Evolutionary conservation across 2,329 filamentous ascomycete genomes (phyloP).

Genomic region (Diaporthe sp.): DNA sequence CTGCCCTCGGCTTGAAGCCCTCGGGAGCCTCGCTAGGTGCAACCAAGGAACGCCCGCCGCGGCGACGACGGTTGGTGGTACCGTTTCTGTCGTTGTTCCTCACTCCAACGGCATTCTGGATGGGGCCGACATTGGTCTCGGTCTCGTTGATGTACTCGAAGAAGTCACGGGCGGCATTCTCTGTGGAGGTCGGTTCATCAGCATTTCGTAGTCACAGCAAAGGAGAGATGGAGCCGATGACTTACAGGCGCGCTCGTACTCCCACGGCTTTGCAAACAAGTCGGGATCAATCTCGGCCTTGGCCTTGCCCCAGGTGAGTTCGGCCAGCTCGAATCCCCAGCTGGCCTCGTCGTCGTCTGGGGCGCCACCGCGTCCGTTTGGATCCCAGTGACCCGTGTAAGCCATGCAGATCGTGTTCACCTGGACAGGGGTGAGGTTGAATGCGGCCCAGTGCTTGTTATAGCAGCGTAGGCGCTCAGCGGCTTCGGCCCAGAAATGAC

Average conservation of each 20-base stretch:
- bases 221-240: no score
- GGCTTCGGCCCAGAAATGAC: conserved; percentile 29
- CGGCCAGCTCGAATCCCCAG: conserved; percentile 36
- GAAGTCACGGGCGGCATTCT: conserved; percentile 39
- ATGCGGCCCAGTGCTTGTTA: conserved; percentile 18
- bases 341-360: background rate
- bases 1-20: background rate
- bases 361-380: conserved; percentile 32
- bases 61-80: background rate
- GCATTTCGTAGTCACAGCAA: no score
- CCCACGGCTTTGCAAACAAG: conserved; percentile 37
- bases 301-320: conserved; percentile 36
- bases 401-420: conserved; percentile 35
- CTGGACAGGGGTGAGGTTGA: conserved; percentile 9
- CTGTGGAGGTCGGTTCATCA: background rate
- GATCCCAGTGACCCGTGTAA: conserved; percentile 35
- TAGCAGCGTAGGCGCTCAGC: conserved; percentile 26
- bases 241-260: conserved; percentile 39
- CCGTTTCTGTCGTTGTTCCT: background rate
- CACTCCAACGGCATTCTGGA: conserved; percentile 22
- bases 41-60: background rate
- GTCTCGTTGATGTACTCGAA: conserved; percentile 37
- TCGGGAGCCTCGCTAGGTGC: background rate
- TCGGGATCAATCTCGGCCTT: conserved; percentile 39
- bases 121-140: conserved; percentile 33